Conservation (phyloP, 176 grass and related monocot genomes). For the Rhynchospora breviuscula region DNA sequence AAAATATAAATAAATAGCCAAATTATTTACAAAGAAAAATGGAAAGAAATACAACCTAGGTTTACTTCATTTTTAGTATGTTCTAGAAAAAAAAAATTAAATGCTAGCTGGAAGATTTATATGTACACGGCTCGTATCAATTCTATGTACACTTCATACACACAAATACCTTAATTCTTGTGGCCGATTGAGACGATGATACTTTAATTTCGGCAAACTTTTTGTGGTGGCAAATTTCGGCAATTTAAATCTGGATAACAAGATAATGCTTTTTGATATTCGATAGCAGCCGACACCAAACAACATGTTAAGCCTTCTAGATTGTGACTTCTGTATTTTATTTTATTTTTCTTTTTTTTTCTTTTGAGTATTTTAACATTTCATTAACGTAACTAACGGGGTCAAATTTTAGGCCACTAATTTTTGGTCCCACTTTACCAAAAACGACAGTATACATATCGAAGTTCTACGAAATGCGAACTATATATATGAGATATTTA, state of each 20-base stretch:
- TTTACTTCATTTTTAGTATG: background rate
- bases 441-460: background rate
- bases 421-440: background rate
- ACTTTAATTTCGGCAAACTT: background rate
- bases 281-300: conserved; percentile 9
- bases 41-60: background rate
- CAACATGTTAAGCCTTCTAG: background rate
- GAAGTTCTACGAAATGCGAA: background rate
- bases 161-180: background rate
- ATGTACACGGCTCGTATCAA: background rate
- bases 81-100: background rate
- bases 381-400: background rate
- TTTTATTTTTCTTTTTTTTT: background rate
- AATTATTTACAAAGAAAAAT: background rate
- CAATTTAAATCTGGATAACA: background rate
- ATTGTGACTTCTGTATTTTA: background rate
- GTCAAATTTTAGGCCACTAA: background rate
- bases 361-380: background rate
- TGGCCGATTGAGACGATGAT: background rate
- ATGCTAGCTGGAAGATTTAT: background rate
- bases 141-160: background rate
- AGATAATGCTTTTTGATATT: background rate
- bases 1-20: background rate
- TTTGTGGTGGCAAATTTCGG: background rate
- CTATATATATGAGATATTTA: too few species aligned